Conservation (phyloP, 2,329 filamentous ascomycete genomes). For the Aspergillus unguis region DNA sequence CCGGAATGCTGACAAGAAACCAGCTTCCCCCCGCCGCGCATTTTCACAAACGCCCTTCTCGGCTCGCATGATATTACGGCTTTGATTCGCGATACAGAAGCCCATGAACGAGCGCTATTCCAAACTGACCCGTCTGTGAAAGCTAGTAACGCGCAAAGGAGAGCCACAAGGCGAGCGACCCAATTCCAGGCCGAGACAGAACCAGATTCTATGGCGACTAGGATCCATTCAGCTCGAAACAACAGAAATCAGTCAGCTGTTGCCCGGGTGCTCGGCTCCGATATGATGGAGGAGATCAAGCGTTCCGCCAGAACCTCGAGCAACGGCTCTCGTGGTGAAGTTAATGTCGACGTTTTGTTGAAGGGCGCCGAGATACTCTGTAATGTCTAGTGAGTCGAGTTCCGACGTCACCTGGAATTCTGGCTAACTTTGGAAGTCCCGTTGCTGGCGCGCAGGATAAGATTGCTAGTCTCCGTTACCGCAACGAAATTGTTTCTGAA, state of each 20-base stretch:
- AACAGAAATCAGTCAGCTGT: slow-evolving; percentile 74
- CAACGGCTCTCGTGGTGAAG: slow-evolving; percentile 58
- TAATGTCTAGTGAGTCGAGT: slow-evolving; percentile 65
- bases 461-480: slow-evolving; percentile 68
- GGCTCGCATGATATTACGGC: slow-evolving; percentile 87
- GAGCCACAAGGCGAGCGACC: slow-evolving; percentile 47
- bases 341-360: slow-evolving; percentile 83
- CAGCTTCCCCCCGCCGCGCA: slow-evolving; percentile 85
- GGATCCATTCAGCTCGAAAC: slow-evolving; percentile 52
- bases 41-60: slow-evolving; percentile 91
- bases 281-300: slow-evolving; percentile 78
- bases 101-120: slow-evolving; percentile 92
- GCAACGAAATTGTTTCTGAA: slow-evolving; percentile 66
- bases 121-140: slow-evolving; percentile 72
- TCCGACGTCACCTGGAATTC: neutral
- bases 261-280: slow-evolving; percentile 79
- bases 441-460: slow-evolving; percentile 73
- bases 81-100: slow-evolving; percentile 90
- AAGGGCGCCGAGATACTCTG: slow-evolving; percentile 87
- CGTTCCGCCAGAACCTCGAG: slow-evolving; percentile 56
- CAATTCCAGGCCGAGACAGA: slow-evolving; percentile 43
- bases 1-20: slow-evolving; percentile 11
- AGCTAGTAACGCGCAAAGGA: slow-evolving; percentile 44
- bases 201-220: slow-evolving; percentile 44
- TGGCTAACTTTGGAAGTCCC: slow-evolving; percentile 48